Evolutionary conservation across 495 filamentous ascomycete species (phyloP), one percentile per base, ranked within the genome.

Genomic region (Lasiosphaeris hirsuta): DNA sequence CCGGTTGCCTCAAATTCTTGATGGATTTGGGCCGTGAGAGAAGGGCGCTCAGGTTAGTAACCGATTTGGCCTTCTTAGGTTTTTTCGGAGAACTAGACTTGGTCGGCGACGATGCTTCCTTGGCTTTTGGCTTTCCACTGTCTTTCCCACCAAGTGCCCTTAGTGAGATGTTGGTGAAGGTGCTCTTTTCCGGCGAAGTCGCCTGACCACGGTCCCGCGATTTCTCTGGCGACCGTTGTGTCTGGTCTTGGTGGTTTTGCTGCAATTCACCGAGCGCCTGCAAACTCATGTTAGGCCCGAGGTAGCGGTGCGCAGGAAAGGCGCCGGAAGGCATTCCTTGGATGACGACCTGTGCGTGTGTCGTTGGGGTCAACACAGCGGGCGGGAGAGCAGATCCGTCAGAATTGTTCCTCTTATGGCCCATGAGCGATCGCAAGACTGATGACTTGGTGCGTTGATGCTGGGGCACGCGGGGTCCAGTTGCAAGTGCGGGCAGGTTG

Each of bases 21-120:
- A 78, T 75, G 9, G 82, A 79, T 58, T 84, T 86, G 15, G 83
- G 81, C 40, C 83, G 79, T 15, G 54, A 54, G 72, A 79, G 47
- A 9, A 90, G 81, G 4, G 78, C 85, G 0, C 84, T 81, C 4
- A 96, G 76, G 64, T 88, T 92, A 45, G 88, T 91, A 4, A 88
- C 79, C 0, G 91, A 95, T 64, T 95, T 96, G 14, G 84, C 81
- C 77, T 93, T 95, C 71, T 92, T 92, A 7, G 87, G 85, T 55
- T 84, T 87, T 39, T 69, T 70, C 3, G 74, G 62, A 41, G 81
- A 79, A 45, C 57, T 56, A 48, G 74, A 74, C 65, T 61, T 81
- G 73, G 62, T 69, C 72, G 65, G 80, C 72, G 56, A 66, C 47
- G 61, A 71, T 2, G 23, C 2, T 2, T 75, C 75, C 66, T 63